A percentile compares a stretch with the other conserved stretches of the same genome.
Conservation (phyloP, 2,329 filamentous ascomycete genomes). For the Hypomyces perniciosus region DNA sequence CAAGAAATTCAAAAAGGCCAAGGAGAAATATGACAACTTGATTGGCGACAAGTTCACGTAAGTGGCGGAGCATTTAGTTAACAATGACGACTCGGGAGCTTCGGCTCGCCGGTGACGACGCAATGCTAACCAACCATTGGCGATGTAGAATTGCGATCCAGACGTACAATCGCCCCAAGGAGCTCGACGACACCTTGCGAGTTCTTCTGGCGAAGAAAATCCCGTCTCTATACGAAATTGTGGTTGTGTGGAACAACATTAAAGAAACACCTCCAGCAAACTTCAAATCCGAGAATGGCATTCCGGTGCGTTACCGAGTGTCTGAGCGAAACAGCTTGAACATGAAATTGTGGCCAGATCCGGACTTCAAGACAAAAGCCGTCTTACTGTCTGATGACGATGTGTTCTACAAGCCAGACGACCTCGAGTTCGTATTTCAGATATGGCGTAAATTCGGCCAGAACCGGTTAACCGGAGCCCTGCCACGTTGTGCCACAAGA, state of each 20-base stretch:
- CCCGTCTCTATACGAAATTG: conserved; percentile 23
- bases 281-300: conserved; percentile 18
- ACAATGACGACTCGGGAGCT: not conserved
- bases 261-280: conserved; percentile 17
- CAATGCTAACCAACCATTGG: not conserved
- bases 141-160: conserved; percentile 20
- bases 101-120: no score
- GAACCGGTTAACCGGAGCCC: conserved; percentile 13
- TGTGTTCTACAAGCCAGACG: conserved; percentile 20
- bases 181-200: conserved; percentile 20
- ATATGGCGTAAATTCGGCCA: conserved; percentile 18
- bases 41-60: conserved; percentile 24
- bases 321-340: conserved; percentile 22
- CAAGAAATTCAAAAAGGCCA: conserved; percentile 9
- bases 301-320: conserved; percentile 21
- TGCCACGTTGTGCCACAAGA: conserved; percentile 29
- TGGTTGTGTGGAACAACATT: conserved; percentile 24
- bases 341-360: conserved; percentile 20
- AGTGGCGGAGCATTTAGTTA: conserved; percentile 2
- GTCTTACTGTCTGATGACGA: conserved; percentile 24
- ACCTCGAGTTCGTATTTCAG: conserved; percentile 23
- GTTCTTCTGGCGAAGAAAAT: conserved; percentile 17
- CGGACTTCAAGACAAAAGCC: conserved; percentile 19
- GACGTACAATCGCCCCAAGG: conserved; percentile 21
- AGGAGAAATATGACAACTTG: conserved; percentile 35